Conservation (phyloP, 192 early-diverging fungal genomes). For the Rhizophagus prolifer region DNA sequence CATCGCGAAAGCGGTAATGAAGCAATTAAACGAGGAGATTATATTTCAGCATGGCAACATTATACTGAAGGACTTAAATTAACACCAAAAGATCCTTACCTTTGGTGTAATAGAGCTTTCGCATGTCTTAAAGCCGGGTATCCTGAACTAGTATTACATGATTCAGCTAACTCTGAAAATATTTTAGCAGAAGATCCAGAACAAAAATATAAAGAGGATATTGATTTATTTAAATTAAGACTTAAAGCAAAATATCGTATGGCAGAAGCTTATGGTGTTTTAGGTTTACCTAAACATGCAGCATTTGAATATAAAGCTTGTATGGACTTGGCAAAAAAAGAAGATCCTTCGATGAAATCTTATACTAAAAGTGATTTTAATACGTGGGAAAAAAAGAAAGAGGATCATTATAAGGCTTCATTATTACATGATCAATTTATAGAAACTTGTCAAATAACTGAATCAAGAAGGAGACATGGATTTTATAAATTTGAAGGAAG, state of each 20-base stretch:
- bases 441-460: not conserved
- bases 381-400: not conserved
- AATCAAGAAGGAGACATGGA: not conserved
- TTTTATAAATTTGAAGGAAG: not conserved
- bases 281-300: not conserved
- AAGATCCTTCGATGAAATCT: not conserved
- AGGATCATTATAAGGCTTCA: not conserved
- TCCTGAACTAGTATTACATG: constrained; percentile 3
- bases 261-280: not conserved
- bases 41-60: constrained; percentile 3
- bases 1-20: not conserved
- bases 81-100: constrained; percentile 5
- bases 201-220: not conserved
- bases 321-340: not conserved
- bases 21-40: not conserved
- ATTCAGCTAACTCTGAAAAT: not conserved
- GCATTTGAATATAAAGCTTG: not conserved
- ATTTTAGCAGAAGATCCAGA: not conserved
- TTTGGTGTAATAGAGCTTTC: constrained; percentile 13
- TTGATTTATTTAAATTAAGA: not conserved
- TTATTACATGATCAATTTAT: not conserved
- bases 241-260: not conserved
- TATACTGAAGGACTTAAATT: constrained; percentile 7
- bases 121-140: not conserved
- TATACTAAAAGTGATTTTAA: not conserved